Evolutionary conservation across 2,329 filamentous ascomycete species (phyloP).

Genomic region (Penicillium sp.): DNA sequence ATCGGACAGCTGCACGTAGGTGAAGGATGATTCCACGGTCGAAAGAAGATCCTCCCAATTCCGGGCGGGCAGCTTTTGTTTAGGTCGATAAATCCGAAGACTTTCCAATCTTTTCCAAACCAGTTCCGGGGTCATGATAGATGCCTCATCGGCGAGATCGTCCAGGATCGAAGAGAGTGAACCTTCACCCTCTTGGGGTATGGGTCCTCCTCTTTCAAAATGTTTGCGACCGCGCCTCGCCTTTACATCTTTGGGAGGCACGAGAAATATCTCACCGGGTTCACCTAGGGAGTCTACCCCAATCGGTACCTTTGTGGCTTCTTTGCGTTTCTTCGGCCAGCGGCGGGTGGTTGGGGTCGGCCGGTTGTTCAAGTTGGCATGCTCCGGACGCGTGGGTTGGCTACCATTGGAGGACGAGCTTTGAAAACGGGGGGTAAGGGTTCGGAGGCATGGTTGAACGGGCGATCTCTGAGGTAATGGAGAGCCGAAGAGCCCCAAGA

Average conservation of each 20-base stretch:
- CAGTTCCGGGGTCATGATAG: slow-evolving; percentile 5
- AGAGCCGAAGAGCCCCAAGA: background rate
- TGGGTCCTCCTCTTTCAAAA: too few relatives aligned
- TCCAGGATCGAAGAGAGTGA: slow-evolving; percentile 20
- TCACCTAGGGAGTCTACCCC: slow-evolving; percentile 37
- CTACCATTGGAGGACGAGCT: slow-evolving; percentile 5
- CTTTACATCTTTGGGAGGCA: slow-evolving; percentile 25
- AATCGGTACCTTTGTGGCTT: slow-evolving; percentile 13
- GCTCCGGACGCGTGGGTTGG: background rate
- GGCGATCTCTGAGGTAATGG: background rate
- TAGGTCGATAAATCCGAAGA: slow-evolving; percentile 24
- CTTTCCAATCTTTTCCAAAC: slow-evolving; percentile 30
- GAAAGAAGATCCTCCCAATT: slow-evolving; percentile 34
- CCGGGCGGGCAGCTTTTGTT: slow-evolving; percentile 24
- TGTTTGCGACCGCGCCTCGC: slow-evolving; percentile 5
- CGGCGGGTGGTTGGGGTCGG: background rate
- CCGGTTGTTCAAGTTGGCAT: background rate
- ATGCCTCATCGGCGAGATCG: slow-evolving; percentile 25
- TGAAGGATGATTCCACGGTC: slow-evolving; percentile 37
- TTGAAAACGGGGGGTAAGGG: slow-evolving; percentile 1
- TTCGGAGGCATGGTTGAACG: background rate
- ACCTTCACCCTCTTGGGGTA: background rate
- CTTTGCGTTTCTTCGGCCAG: background rate
- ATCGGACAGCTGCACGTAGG: slow-evolving; percentile 30
- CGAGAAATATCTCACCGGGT: slow-evolving; percentile 39